Percentiles rank a stretch among this genome's conserved stretches.
These are phyloP conservation scores for Phlegmacium glaucopus DNA, from an alignment of 768 basidiomycete species.

Conservation along the genomic window DNA sequence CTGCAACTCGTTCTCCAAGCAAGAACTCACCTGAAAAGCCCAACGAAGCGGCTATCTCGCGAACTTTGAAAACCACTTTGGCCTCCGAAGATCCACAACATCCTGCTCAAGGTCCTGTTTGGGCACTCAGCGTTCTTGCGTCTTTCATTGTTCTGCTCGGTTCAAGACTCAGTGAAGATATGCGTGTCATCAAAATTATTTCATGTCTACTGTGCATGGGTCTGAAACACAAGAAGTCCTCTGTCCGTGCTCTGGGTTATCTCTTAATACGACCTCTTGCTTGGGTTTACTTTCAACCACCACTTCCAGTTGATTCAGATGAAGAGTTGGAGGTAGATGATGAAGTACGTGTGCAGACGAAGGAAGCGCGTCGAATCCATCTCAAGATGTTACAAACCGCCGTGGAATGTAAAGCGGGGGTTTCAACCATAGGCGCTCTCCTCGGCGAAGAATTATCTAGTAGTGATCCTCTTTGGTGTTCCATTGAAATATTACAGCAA, in stretches of 20 bases:
- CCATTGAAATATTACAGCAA: constrained; percentile 44
- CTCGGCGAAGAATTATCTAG: constrained; percentile 31
- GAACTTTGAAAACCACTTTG: constrained; percentile 66
- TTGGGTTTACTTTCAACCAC: constrained; percentile 66
- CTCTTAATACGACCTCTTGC: constrained; percentile 62
- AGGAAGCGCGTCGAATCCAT: constrained; percentile 31
- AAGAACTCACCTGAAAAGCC: constrained; percentile 34
- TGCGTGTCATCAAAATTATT: constrained; percentile 41
- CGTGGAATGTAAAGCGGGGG: constrained; percentile 48
- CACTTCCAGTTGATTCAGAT: constrained; percentile 27
- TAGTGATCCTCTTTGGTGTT: constrained; percentile 42
- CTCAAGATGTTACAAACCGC: constrained; percentile 52
- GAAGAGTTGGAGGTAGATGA: constrained; percentile 28
- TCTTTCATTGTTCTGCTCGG: constrained; percentile 66
- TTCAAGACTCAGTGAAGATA: constrained; percentile 44
- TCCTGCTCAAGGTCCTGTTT: constrained; percentile 73
- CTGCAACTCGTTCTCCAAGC: constrained; percentile 33
- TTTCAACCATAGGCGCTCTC: constrained; percentile 52
- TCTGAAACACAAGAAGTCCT: constrained; percentile 59
- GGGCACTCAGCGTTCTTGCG: constrained; percentile 69
- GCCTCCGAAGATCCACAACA: constrained; percentile 50
- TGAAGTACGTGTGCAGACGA: constrained; percentile 23
- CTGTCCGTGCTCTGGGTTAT: constrained; percentile 58
- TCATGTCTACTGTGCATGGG: constrained; percentile 50
- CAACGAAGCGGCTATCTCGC: constrained; percentile 51